phyloP scores from a whole-genome alignment of 1,139 yeast genomes.

The Geotrichum histeridarum region DNA sequence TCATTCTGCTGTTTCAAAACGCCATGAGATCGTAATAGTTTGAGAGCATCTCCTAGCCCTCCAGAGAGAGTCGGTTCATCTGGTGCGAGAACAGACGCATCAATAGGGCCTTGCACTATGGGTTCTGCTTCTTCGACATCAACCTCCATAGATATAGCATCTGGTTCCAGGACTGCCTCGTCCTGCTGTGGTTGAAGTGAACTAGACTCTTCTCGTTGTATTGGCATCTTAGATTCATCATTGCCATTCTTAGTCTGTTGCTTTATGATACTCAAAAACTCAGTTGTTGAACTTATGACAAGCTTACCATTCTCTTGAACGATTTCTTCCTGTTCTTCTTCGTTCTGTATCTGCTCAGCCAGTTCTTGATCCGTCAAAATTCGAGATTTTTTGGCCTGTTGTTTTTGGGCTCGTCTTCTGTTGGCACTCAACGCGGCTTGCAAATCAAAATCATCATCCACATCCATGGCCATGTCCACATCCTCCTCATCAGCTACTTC shows the following conservation, averaged over 20 bases:
- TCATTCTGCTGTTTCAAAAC: conserved; percentile 33
- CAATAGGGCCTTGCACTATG: conserved; percentile 14
- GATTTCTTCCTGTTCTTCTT: conserved; percentile 32
- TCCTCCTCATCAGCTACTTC: conserved; percentile 25
- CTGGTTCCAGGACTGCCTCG: conserved; percentile 13
- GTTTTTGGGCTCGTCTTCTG: conserved; percentile 42
- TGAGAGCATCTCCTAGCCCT: conserved; percentile 57
- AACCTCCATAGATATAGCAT: conserved; percentile 17
- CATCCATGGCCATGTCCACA: conserved; percentile 17
- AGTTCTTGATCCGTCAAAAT: conserved; percentile 40
- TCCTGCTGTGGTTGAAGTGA: neutral
- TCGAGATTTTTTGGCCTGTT: conserved; percentile 17
- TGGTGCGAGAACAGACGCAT: conserved; percentile 22
- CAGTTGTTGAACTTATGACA: conserved; percentile 54
- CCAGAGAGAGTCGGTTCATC: conserved; percentile 41
- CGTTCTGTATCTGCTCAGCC: conserved; percentile 44
- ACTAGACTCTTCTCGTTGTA: conserved; percentile 16
- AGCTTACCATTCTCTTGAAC: conserved; percentile 32
- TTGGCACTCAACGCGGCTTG: conserved; percentile 42
- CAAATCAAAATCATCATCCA: conserved; percentile 48
- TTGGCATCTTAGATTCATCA: conserved; percentile 18
- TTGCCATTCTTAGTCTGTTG: conserved; percentile 25
- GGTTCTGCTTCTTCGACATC: conserved; percentile 20
- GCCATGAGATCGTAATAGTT: conserved; percentile 48
- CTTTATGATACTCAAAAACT: conserved; percentile 47